Evolutionary conservation across 176 grass and related monocot genomes (phyloP), one percentile per base, ranked within the genome.

Genomic region (Puya raimondii): DNA sequence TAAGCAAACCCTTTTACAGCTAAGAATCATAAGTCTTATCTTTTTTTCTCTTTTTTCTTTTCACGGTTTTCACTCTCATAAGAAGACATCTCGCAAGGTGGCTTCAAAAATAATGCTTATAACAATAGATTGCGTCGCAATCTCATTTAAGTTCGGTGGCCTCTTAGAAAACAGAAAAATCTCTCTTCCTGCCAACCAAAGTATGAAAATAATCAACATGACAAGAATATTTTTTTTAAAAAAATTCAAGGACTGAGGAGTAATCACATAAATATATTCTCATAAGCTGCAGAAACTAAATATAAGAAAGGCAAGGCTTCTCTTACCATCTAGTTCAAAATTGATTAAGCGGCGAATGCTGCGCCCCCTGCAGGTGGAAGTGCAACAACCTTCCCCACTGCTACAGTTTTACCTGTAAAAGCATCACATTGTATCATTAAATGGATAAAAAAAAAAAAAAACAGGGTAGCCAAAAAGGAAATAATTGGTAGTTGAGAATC

Each of bases 361-460:
- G 68, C 10, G 65, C 12, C 87, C 53, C 89, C 89, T 49, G 18
- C 56, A 49, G 73, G 64, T 49, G 81, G 81, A 84, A 97, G 20
- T 68, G 73, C 85, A 72, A 97, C 84, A 59, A 97, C 86, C 76
- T 97, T 97, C 33, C 93, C 93, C 65, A 97, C 82, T 76, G 89
- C 93, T 49, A 97, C 80, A 4, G 93, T 97, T 88, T 90, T 97
- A 10, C 93, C 93, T 97, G 86, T 54, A 83, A 79, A 57, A 80
- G 18, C 50, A 80, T 50, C 2, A 47, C 63, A 49, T 61, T 17
- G 27, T 48, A 11, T 10, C 9, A 66, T 49, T 50, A 26, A 48
- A 16, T 10, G 42, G 64, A 29, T 59, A 48, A 58, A 65, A 53
- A 10, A 59, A 42, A 12, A 25, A 33, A 73, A 20, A 22, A 26